These are phyloP conservation scores for Tylopilus vinaceipallidus DNA, from an alignment of 768 basidiomycete genomes.

Conservation along the genomic window DNA sequence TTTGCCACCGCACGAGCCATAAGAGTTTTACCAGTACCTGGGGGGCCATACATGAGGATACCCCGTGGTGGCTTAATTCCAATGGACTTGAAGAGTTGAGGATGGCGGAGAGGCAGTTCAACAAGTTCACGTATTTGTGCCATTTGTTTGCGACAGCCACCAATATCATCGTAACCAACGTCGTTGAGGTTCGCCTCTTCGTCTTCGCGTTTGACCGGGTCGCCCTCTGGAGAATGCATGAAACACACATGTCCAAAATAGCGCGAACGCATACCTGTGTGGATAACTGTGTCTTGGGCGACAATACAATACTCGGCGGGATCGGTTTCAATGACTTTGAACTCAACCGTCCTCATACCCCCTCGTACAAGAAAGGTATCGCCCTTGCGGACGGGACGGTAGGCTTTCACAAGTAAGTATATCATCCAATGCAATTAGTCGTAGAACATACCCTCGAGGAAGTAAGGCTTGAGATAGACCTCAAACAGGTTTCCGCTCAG, in stretches of 20 bases:
- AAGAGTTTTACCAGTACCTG: conserved; percentile 98
- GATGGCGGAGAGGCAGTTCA: conserved; percentile 95
- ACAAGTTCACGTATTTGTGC: conserved; percentile 99
- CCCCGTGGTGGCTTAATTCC: conserved; percentile 99
- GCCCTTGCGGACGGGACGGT: conserved; percentile 93
- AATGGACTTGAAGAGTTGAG: conserved; percentile 99
- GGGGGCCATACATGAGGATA: conserved; percentile 98
- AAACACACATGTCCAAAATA: background rate
- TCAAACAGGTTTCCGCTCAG: conserved; percentile 98
- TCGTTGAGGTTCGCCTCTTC: conserved; percentile 96
- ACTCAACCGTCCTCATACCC: conserved; percentile 97
- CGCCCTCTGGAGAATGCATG: conserved; percentile 66
- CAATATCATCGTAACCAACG: conserved; percentile 99
- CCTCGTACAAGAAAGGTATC: conserved; percentile 99
- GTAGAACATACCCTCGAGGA: conserved; percentile 76
- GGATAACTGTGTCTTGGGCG: conserved; percentile 97
- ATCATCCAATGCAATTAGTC: background rate
- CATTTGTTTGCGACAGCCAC: conserved; percentile 99
- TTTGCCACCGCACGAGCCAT: conserved; percentile 99
- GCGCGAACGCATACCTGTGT: conserved; percentile 54
- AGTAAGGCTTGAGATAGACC: conserved; percentile 98
- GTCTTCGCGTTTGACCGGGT: conserved; percentile 97
- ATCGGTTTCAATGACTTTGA: conserved; percentile 98
- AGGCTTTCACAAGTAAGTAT: conserved; percentile 46
- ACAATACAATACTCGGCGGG: conserved; percentile 98